Evolutionary conservation across 305 asterid species (phyloP).

Genomic region (Petunia hybrid): DNA sequence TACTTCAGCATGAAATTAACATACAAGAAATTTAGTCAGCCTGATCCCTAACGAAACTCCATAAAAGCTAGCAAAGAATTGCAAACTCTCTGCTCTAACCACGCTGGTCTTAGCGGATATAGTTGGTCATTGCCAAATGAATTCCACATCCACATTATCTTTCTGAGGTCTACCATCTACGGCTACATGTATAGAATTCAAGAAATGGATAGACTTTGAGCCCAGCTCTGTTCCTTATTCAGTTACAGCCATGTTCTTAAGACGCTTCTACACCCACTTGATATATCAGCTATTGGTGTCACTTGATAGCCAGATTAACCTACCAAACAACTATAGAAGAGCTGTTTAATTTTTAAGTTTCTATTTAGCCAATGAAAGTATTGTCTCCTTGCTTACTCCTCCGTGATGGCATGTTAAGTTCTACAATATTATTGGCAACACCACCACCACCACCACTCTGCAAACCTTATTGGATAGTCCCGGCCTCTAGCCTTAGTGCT

Average conservation of each 20-base stretch:
- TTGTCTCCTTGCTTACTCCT: neutral
- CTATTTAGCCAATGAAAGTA: neutral
- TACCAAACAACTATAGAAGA: neutral
- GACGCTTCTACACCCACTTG: neutral
- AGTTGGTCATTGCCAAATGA: neutral
- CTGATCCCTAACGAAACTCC: neutral
- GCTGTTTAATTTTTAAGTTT: neutral
- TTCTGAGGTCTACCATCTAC: slow-evolving; percentile 1
- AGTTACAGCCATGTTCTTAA: neutral
- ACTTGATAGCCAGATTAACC: neutral
- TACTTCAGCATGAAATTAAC: slow-evolving; percentile 3
- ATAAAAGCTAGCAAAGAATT: slow-evolving; percentile 8
- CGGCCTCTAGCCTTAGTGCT: slow-evolving; percentile 5
- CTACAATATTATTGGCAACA: neutral
- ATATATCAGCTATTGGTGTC: neutral
- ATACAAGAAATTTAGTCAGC: neutral
- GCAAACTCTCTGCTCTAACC: neutral
- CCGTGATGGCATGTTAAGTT: slow-evolving; percentile 12
- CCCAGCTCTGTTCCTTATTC: neutral
- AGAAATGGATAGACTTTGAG: neutral
- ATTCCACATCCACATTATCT: neutral
- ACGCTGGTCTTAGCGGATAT: neutral
- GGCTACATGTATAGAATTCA: neutral
- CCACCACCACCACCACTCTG: neutral
- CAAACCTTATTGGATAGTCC: neutral